Base-by-base conservation (phyloP, 257 asterid species). In the Cinchona pubescens region DNA sequence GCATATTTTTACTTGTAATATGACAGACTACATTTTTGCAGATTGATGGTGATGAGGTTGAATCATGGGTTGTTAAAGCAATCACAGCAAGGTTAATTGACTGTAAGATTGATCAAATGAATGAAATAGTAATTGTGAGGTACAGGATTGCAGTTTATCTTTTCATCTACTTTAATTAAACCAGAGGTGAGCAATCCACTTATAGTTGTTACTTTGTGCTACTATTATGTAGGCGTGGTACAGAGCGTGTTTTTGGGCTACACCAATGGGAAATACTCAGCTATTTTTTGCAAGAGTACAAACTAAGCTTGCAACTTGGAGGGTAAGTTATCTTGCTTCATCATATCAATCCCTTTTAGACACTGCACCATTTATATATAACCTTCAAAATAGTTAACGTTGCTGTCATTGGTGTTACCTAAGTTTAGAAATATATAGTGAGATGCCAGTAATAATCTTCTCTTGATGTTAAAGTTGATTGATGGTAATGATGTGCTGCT, bases 51-150 rank as follows among this genome's bases (percentile, higher is more conserved):
- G 76, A 51, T 81, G 96, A 91, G 81, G 94, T 95, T 74, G 99
- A 95, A 83, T 63, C 78, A 27, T 95, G 99, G 99, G 83, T 95
- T 79, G 93, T 92, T 69, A 95, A 91, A 88, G 98, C 98, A 65
- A 90, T 92, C 76, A 87, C 96, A 11, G 90, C 90, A 30, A 92
- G 92, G 87, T 84, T 92, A 69, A 67, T 95, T 40, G 96, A 87
- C 78, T 91, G 99, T 82, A 92, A 90, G 88, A 92, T 95, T 43
- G 99, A 92, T 83, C 99, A 95, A 74, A 88, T 92, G 90, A 92
- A 95, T 76, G 87, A 90, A 86, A 87, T 83, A 35, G 86, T 92
- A 75, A 80, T 86, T 43, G 96, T 95, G 79, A 92, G 96, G 98
- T 94, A 85, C 45, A 77, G 38, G 60, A 19, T 16, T 59, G 61